phyloP scores from a whole-genome alignment of 2,329 filamentous ascomycete species.

The Aspergillus ustus region DNA sequence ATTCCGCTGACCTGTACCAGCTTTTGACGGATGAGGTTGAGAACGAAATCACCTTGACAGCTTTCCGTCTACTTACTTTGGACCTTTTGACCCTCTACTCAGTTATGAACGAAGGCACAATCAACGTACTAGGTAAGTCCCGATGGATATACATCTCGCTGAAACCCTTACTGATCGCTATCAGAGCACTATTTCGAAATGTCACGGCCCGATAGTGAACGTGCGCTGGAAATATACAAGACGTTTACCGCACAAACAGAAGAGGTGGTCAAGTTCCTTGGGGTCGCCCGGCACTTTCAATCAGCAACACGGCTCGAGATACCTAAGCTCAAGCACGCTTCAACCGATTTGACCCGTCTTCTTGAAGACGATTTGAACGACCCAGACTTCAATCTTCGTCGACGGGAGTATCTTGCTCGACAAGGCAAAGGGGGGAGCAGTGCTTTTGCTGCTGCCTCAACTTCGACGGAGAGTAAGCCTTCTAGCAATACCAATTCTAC shows the following conservation, averaged over 20 bases:
- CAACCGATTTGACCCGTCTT: constrained; percentile 84
- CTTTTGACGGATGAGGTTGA: constrained; percentile 86
- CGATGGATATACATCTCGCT: not conserved
- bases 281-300: constrained; percentile 85
- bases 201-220: constrained; percentile 90
- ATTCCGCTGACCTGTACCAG: constrained; percentile 50
- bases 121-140: constrained; percentile 84
- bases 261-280: constrained; percentile 86
- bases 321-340: constrained; percentile 95
- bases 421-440: constrained; percentile 66
- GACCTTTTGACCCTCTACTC: constrained; percentile 91
- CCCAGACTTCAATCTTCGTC: constrained; percentile 90
- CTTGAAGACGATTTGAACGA: constrained; percentile 95
- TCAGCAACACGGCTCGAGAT: constrained; percentile 91
- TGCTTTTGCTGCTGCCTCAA: constrained; percentile 23
- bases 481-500: constrained; percentile 33
- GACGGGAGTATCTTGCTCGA: constrained; percentile 88
- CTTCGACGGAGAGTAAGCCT: constrained; percentile 27
- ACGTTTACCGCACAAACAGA: constrained; percentile 92
- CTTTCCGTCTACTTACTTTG: constrained; percentile 87
- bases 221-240: constrained; percentile 89
- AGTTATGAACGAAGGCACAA: constrained; percentile 94
- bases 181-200: constrained; percentile 97
- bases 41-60: constrained; percentile 94
- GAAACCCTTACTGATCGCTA: constrained; percentile 15